Evolutionary conservation across 2,329 filamentous ascomycete species (phyloP), one percentile per base, ranked within the genome.

Genomic region (Cercospora zeina): DNA sequence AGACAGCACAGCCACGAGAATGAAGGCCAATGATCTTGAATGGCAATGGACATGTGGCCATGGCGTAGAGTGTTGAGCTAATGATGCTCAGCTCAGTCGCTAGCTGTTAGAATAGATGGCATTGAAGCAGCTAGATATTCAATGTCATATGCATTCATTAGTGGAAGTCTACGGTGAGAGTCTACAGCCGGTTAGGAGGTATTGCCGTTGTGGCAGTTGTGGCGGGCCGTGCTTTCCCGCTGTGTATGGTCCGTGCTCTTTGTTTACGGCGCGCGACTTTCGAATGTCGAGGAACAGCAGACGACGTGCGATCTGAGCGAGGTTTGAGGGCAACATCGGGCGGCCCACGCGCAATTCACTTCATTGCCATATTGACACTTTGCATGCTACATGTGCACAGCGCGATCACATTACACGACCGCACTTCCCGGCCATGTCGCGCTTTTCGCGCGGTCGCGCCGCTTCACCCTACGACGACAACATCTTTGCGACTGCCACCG

Each of bases 401-500:
- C 9, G 30, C 30, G 1, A 33, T 24, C 7, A 14, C 47, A 51
- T 51, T 27, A 33, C 30, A 30, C 47, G 47, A 51, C 47, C 30
- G 24, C 24, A 8, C 24, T 51, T 51, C 13, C 47, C 24, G 24
- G 34, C 34, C 19, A 62, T 62, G 61, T 62, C 56, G 61, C 61
- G 56, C 55, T 56, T 59, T 39, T 54, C n/a, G 24, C 49, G 55
- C 27, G 54, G 54, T 33, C 62, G 61, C 53, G 47, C 58, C 30
- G 63, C 62, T 59, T 65, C 64, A 10, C 61, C 57, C 34, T 56
- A 54, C 47, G 16, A 51, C 49, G 54, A 62, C 54, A 54, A 58
- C 54, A 45, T 63, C 45, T 67, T 64, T 54, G 57, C 64, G 24
- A 68, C 67, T 31, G 67, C 65, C 19, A 67, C 64, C 19, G 62